Evolutionary conservation across 345 rosid genomes (phyloP).

Genomic region (Orychophragmus violaceus): DNA sequence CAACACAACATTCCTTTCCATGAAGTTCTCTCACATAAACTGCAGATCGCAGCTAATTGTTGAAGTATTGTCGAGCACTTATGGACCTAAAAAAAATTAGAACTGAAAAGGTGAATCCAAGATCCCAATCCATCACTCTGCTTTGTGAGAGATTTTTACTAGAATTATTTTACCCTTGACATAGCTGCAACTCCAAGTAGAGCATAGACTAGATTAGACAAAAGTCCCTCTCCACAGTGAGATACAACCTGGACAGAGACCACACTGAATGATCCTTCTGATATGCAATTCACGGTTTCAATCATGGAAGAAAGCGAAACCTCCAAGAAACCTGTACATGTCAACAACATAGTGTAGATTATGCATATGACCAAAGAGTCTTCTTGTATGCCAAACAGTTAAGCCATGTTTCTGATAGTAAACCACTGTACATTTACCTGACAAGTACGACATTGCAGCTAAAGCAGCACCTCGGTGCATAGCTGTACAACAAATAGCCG

Average conservation of each 20-base stretch:
- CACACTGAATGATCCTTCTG: slow-evolving; percentile 64
- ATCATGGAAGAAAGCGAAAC: slow-evolving; percentile 52
- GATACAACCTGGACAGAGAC: slow-evolving; percentile 63
- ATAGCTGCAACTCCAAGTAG: slow-evolving; percentile 94
- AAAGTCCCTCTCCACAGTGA: slow-evolving; percentile 85
- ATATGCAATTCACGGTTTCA: slow-evolving; percentile 44
- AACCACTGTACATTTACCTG: slow-evolving; percentile 45
- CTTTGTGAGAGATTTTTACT: neutral
- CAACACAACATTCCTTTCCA: slow-evolving; percentile 72
- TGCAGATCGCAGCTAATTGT: slow-evolving; percentile 83
- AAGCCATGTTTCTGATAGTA: neutral
- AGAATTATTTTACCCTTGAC: slow-evolving; percentile 67
- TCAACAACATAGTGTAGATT: neutral
- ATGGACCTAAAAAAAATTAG: slow-evolving; percentile 51
- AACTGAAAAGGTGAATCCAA: neutral
- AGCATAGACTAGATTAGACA: slow-evolving; percentile 85
- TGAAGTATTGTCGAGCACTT: slow-evolving; percentile 84
- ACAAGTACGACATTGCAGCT: slow-evolving; percentile 89
- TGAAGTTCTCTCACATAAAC: slow-evolving; percentile 62
- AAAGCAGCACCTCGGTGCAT: slow-evolving; percentile 97
- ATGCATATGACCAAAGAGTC: neutral
- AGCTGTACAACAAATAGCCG: slow-evolving; percentile 94
- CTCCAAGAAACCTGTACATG: slow-evolving; percentile 71
- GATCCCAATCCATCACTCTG: neutral
- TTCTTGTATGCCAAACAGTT: neutral